Evolutionary conservation across 768 basidiomycete genomes (phyloP).

Genomic region (Cyclocybe aegerita): DNA sequence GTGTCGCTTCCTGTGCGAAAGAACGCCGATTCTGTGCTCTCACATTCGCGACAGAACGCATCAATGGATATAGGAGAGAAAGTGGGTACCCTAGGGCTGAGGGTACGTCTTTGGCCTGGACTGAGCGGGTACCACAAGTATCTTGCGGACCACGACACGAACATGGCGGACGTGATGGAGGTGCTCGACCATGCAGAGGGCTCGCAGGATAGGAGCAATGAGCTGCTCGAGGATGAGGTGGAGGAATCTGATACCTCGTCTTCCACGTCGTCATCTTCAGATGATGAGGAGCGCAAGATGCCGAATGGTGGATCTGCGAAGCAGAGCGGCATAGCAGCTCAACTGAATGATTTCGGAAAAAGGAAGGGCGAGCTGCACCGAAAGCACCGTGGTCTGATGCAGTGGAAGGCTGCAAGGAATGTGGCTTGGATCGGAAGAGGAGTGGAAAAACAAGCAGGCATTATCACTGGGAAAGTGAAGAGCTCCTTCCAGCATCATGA

Average conservation of each 20-base stretch:
- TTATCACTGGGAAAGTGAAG: slow-evolving; percentile 39
- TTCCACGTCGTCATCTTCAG: slow-evolving; percentile 7
- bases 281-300: slow-evolving; percentile 18
- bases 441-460: slow-evolving; percentile 41
- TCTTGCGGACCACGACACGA: slow-evolving; percentile 31
- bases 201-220: slow-evolving; percentile 23
- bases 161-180: slow-evolving; percentile 40
- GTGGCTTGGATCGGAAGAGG: slow-evolving; percentile 55
- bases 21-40: slow-evolving; percentile 20
- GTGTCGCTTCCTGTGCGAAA: slow-evolving; percentile 26
- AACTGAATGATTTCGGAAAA: slow-evolving; percentile 41
- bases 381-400: slow-evolving; percentile 65
- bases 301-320: slow-evolving; percentile 13
- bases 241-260: slow-evolving; percentile 7
- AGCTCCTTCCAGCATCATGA: slow-evolving; percentile 34
- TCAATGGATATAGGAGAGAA: slow-evolving; percentile 18
- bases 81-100: slow-evolving; percentile 32
- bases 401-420: slow-evolving; percentile 55
- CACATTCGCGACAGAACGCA: slow-evolving; percentile 27
- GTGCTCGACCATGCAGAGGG: slow-evolving; percentile 42
- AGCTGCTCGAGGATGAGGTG: slow-evolving; percentile 20
- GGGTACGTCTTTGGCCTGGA: slow-evolving; percentile 39
- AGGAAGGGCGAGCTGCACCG: slow-evolving; percentile 44
- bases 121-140: slow-evolving; percentile 42
- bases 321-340: slow-evolving; percentile 22